Percentiles rank a stretch among this genome's conserved stretches.
Conservation (phyloP, 1,284 basidiomycete genomes). For the Neolentinus lepideus region DNA sequence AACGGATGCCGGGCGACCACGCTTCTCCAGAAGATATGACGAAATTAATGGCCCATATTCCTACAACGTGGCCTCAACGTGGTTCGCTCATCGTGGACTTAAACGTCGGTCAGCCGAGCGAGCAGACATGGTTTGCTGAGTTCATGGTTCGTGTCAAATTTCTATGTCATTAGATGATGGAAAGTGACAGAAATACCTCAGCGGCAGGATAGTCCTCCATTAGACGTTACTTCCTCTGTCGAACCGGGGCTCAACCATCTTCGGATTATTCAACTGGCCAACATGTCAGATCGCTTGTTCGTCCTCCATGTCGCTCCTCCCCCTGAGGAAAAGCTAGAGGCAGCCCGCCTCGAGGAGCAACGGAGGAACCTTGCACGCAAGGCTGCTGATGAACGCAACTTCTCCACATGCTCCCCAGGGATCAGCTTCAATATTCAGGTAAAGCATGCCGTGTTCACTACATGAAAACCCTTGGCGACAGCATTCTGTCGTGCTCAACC, state of each 20-base stretch:
- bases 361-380: background rate
- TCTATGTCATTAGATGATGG: background rate
- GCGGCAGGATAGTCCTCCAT: slow-evolving; percentile 18
- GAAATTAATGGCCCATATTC: slow-evolving; percentile 22
- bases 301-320: slow-evolving; percentile 25
- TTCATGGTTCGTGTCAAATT: slow-evolving; percentile 13
- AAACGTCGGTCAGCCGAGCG: slow-evolving; percentile 23
- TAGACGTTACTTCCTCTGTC: slow-evolving; percentile 32
- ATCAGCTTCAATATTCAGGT: background rate
- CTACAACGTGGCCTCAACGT: slow-evolving; percentile 38
- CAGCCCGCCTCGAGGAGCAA: slow-evolving; percentile 4
- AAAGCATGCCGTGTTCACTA: no score
- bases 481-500: no score
- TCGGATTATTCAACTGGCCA: slow-evolving; percentile 37
- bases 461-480: no score
- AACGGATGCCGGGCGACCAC: slow-evolving; percentile 14
- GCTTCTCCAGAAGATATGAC: slow-evolving; percentile 24
- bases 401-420: background rate
- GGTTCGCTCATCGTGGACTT: slow-evolving; percentile 39
- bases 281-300: slow-evolving; percentile 33
- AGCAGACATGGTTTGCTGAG: slow-evolving; percentile 23
- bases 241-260: slow-evolving; percentile 33
- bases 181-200: slow-evolving; percentile 4
- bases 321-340: slow-evolving; percentile 2
- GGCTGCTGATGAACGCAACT: background rate